Conservation (phyloP, 345 rosid species). For the Schrenkiella parvula region DNA sequence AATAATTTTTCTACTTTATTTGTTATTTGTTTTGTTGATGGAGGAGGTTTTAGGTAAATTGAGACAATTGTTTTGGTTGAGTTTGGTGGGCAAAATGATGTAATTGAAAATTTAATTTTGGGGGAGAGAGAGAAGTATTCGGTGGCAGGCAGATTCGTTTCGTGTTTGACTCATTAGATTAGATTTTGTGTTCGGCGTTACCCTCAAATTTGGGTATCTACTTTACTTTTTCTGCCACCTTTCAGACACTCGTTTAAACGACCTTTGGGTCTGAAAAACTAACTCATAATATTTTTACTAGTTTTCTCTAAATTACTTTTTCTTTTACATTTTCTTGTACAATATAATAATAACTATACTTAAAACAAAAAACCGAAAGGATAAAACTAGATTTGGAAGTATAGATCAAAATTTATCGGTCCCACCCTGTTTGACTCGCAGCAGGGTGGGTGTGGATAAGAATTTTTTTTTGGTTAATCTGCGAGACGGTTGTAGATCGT, state of each 20-base stretch:
- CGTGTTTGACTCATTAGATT: slow-evolving; percentile 30
- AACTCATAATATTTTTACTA: neutral
- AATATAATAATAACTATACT: too few relatives aligned
- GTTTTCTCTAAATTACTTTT: neutral
- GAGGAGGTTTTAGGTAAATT: neutral
- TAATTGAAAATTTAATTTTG: neutral
- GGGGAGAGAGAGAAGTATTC: neutral
- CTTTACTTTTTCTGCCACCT: slow-evolving; percentile 18
- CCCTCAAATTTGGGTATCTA: slow-evolving; percentile 21
- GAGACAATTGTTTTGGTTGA: slow-evolving; percentile 23
- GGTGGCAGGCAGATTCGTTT: slow-evolving; percentile 27
- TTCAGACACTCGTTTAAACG: slow-evolving; percentile 1
- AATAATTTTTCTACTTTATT: too few relatives aligned
- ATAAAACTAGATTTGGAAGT: too few relatives aligned
- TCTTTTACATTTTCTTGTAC: too few relatives aligned
- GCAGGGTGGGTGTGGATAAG: too few relatives aligned
- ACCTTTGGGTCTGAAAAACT: neutral
- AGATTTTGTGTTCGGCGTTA: slow-evolving; percentile 31
- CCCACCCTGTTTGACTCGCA: too few relatives aligned
- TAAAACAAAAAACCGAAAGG: too few relatives aligned
- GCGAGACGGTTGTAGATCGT: too few relatives aligned
- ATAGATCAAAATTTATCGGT: too few relatives aligned
- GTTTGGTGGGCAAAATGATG: slow-evolving; percentile 26
- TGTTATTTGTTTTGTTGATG: neutral
- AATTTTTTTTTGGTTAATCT: too few relatives aligned